Percentiles rank a stretch among this genome's conserved stretches.
These are phyloP conservation scores for Dalbergia oliveri DNA, from an alignment of 306 rosid species.

Conservation along the genomic window DNA sequence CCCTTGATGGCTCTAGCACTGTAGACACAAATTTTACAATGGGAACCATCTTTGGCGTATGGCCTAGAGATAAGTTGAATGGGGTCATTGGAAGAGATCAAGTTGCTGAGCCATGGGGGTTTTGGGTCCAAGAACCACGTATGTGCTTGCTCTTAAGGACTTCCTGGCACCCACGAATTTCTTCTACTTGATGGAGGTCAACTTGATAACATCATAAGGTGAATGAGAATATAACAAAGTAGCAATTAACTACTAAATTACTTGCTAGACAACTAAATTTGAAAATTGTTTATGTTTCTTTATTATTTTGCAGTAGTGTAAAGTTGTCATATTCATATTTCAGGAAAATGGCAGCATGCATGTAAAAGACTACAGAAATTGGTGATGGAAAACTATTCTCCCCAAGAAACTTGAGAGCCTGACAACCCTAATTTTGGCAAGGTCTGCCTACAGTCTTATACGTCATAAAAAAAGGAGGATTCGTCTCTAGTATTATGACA, in stretches of 20 bases:
- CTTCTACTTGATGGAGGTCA: slow-evolving; percentile 96
- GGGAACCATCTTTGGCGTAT: slow-evolving; percentile 96
- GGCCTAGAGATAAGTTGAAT: slow-evolving; percentile 97
- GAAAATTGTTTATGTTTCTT: slow-evolving; percentile 24
- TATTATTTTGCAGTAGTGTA: background rate
- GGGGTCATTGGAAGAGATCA: slow-evolving; percentile 94
- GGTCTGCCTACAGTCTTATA: slow-evolving; percentile 53
- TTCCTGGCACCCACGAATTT: slow-evolving; percentile 94
- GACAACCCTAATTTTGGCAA: slow-evolving; percentile 87
- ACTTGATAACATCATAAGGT: background rate
- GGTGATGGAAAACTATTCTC: slow-evolving; percentile 97
- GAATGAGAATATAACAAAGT: background rate
- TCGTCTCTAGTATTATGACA: slow-evolving; percentile 4
- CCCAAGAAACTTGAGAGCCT: slow-evolving; percentile 97
- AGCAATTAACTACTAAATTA: background rate
- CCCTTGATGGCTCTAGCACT: slow-evolving; percentile 97
- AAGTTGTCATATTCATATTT: slow-evolving; percentile 33
- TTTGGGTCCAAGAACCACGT: slow-evolving; percentile 95
- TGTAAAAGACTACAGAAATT: slow-evolving; percentile 93
- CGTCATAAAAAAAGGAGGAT: slow-evolving; percentile 24
- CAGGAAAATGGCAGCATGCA: slow-evolving; percentile 98
- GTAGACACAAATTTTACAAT: slow-evolving; percentile 99
- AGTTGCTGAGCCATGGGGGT: slow-evolving; percentile 99
- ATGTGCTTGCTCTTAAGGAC: slow-evolving; percentile 88
- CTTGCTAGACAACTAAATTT: background rate